Percentiles rank a stretch among this genome's conserved stretches.
Evolutionary conservation across 2,329 filamentous ascomycete species (phyloP).

Genomic region (Hypoxylon sp.): DNA sequence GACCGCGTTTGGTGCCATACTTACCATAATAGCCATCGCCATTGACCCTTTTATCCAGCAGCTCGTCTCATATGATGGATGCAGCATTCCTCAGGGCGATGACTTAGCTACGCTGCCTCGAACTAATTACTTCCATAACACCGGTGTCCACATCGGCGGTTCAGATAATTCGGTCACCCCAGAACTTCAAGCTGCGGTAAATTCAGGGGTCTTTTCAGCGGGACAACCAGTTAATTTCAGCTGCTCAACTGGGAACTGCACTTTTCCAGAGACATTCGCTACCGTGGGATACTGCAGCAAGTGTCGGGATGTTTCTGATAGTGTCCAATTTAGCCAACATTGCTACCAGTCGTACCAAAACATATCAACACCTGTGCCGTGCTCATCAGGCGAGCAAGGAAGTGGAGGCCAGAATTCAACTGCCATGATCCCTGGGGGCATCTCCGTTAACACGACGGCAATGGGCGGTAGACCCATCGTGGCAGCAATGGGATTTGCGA

Average conservation of each 20-base stretch:
- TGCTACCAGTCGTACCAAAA: background rate
- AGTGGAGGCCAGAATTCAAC: background rate
- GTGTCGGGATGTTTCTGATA: constrained; percentile 13
- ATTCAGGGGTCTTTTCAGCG: background rate
- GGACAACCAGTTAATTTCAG: constrained; percentile 2
- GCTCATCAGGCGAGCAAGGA: background rate
- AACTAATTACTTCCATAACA: constrained; percentile 2
- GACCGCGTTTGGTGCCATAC: constrained; percentile 4
- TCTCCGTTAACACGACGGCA: background rate
- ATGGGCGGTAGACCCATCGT: background rate
- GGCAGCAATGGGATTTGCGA: background rate
- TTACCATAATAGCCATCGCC: constrained; percentile 13
- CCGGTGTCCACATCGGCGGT: background rate
- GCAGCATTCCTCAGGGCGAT: background rate
- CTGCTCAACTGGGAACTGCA: constrained; percentile 20
- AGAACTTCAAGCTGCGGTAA: constrained; percentile 1
- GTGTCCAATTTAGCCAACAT: background rate
- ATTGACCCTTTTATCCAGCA: constrained; percentile 25
- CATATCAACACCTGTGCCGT: background rate
- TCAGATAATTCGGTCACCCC: background rate
- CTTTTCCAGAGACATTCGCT: constrained; percentile 5
- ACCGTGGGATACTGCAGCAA: constrained; percentile 20
- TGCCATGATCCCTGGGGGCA: background rate
- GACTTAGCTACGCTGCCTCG: background rate
- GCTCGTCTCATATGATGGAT: constrained; percentile 3